Evolutionary conservation across 345 rosid genomes (phyloP), one percentile per base, ranked within the genome.

Genomic region (Moringa oleifera): DNA sequence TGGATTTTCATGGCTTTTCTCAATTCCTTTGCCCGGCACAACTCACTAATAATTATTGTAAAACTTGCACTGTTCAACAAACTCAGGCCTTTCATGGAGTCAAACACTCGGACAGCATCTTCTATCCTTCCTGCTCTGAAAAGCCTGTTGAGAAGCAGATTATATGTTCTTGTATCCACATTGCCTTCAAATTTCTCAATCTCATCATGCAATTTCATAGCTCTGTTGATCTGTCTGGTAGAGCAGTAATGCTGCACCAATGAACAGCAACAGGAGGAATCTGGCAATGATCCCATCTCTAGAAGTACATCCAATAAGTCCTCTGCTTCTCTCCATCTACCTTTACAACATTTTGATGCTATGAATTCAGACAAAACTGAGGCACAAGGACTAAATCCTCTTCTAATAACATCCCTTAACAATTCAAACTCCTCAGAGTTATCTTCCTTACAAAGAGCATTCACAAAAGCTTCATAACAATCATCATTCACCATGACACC

Each of bases 1-100:
- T 87, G 95, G 66, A 57, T 55, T 73, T 58, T 80, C 91, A 90
- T 90, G 24, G 91, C 97, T 60, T 67, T 82, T 69, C 81, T 83
- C 80, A 87, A 59, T 52, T 83, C 86, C 58, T 79, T 77, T 2
- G 58, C 51, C 19, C 45, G 64, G 59, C 85, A 90, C 58, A 87
- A 71, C 58, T 81, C 85, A 4, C 73, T 69, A 51, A 90, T 75
- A 78, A 82, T 74, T 45, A 75, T 68, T 0, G 46, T 41, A 59
- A 83, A 87, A 74, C 88, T 83, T 62, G 36, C 57, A 47, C 81
- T 79, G 23, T 74, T 65, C 18, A 79, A 62, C 51, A 74, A 46
- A 16, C 63, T 55, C 46, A 72, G 61, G 64, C 68, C 71, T 63
- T 59, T 82, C 92, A 83, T 80, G 63, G 79, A 76, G 63, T 76